phyloP scores from a whole-genome alignment of 192 early-diverging fungal genomes.

The Geranomyces michiganensis region DNA sequence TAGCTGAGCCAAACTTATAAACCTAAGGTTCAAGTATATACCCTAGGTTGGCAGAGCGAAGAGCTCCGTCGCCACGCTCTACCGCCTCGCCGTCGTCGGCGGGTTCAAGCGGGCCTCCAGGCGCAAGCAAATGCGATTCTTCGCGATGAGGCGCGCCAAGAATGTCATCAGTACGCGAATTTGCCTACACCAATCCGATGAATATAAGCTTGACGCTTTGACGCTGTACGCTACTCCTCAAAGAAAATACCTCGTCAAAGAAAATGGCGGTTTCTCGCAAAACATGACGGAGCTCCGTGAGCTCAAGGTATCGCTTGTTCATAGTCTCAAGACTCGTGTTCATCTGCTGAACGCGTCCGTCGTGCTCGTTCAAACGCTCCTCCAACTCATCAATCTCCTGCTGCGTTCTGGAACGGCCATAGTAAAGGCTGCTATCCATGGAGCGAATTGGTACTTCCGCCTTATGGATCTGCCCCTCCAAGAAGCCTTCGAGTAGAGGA shows the following conservation, averaged over 20 bases:
- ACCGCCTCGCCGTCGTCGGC: conserved; percentile 37
- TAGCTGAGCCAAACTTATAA: not conserved
- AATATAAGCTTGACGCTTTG: not conserved
- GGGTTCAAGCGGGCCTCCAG: conserved; percentile 12
- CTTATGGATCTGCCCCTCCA: conserved; percentile 78
- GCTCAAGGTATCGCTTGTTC: conserved; percentile 84
- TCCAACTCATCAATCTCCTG: conserved; percentile 95
- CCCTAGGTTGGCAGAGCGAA: conserved; percentile 45
- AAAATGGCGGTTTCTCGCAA: conserved; percentile 84
- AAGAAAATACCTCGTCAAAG: conserved; percentile 71
- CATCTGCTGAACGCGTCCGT: conserved; percentile 81
- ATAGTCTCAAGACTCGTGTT: conserved; percentile 84
- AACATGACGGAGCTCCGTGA: conserved; percentile 88
- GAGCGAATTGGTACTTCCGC: conserved; percentile 64
- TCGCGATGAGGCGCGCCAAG: conserved; percentile 34
- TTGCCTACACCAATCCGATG: conserved; percentile 1
- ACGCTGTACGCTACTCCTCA: not conserved
- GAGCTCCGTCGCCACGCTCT: conserved; percentile 35
- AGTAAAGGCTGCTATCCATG: conserved; percentile 50
- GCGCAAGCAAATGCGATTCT: conserved; percentile 38
- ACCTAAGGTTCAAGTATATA: conserved; percentile 16
- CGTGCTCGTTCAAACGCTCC: conserved; percentile 75
- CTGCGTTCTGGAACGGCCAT: conserved; percentile 71
- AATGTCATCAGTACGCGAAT: conserved; percentile 46
- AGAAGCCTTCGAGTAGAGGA: conserved; percentile 64